Evolutionary conservation across 2,329 filamentous ascomycete species (phyloP), one percentile per base, ranked within the genome.

Genomic region (Clonostachys sp.): DNA sequence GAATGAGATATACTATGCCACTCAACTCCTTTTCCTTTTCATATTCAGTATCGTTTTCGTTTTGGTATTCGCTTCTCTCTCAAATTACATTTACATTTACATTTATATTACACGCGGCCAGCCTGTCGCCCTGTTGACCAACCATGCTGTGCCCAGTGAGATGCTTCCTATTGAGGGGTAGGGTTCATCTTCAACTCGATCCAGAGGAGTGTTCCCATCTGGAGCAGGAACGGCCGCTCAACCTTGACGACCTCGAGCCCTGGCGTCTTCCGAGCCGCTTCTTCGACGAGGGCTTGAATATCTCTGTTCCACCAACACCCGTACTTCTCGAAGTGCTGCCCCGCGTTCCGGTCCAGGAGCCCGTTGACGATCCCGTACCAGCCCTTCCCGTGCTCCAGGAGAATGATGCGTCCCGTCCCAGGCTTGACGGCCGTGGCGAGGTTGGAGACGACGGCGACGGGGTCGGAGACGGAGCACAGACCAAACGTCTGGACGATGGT

Each of bases 261-360:
- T 0, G 77, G 77, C 5, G 77, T 68, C 44, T 59, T 58, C 45
- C 55, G 51, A 17, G 66, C 66, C 33, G 79, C 81, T 50, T 74
- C 69, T 46, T 71, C 64, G 9, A 84, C 72, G 33, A 84, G 69
- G 34, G 57, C 64, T 55, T 77, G 74, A 50, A 86, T 75, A 57
- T 85, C 81, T 45, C 82, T 69, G 63, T 86, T 86, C 81, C 81
- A 85, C 82, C 82, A 85, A 65, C 82, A 86, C 4, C 82, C 82
- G 57, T 80, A 85, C 55, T 76, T 73, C 18, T 69, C 65, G 49
- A 82, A 83, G 56, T 85, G 82, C 18, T 66, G 63, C 14, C 64
- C 62, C 1, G 82, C 81, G 48, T 74, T 72, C 51, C 64, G 67
- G 62, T 86, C 81, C 34, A 86, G 63, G 16, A 78, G 54, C 10